A percentile compares a stretch with the other conserved stretches of the same genome.
Evolutionary conservation across 1,284 basidiomycete species (phyloP).

Genomic region (Pholiota adiposa): DNA sequence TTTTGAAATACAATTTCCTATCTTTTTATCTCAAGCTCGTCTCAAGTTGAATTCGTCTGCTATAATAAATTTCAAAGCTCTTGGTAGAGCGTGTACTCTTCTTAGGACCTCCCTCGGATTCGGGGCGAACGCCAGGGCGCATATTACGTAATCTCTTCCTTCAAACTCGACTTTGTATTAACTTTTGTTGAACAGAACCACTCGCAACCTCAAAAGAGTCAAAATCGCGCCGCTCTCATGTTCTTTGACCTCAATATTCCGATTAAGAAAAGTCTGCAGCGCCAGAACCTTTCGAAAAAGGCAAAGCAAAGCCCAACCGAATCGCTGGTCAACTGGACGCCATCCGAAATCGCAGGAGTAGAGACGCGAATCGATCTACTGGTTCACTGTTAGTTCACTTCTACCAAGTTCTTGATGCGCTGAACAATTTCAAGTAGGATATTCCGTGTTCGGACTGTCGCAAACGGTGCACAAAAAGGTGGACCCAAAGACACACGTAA

Average conservation of each 20-base stretch:
- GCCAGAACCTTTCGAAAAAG: conserved; percentile 46
- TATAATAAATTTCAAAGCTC: too few relatives aligned
- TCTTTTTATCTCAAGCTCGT: too few relatives aligned
- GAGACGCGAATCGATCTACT: conserved; percentile 58
- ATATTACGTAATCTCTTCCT: too few relatives aligned
- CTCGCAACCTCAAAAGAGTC: too few relatives aligned
- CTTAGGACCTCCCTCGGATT: too few relatives aligned
- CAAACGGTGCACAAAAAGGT: conserved; percentile 70
- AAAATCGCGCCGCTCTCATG: conserved; percentile 37
- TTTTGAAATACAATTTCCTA: too few relatives aligned
- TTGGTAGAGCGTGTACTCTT: too few relatives aligned
- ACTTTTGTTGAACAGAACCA: too few relatives aligned
- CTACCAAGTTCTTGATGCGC: conserved; percentile 13
- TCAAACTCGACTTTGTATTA: too few relatives aligned
- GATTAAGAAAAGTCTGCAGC: conserved; percentile 31
- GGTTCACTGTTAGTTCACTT: conserved; percentile 49
- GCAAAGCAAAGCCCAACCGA: conserved; percentile 43
- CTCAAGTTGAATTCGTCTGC: too few relatives aligned
- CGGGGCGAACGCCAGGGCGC: too few relatives aligned
- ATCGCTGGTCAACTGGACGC: conserved; percentile 33
- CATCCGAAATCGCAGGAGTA: conserved; percentile 45
- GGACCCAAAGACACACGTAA: conserved; percentile 69
- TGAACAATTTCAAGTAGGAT: conserved; percentile 65
- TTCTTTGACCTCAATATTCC: conserved; percentile 66
- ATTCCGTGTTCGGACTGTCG: conserved; percentile 73